Evolutionary conservation across 2,329 filamentous ascomycete species (phyloP).

Genomic region (Purpureocillium takamizusanense): DNA sequence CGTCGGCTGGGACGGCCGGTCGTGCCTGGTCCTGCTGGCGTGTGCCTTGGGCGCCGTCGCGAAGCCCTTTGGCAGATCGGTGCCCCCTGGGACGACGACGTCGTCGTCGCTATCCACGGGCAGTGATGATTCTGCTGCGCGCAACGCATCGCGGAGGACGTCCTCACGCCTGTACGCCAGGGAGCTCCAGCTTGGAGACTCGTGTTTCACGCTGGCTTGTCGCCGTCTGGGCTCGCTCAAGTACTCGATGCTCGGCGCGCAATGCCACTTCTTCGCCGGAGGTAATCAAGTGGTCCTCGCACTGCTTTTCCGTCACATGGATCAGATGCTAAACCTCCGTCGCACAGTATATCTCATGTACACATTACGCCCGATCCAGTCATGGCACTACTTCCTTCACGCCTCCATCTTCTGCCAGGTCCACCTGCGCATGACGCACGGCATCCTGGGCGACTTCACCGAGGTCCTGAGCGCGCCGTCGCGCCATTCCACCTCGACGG

Average conservation of each 20-base stretch:
- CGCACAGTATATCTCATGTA: conserved; percentile 28
- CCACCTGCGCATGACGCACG: conserved; percentile 17
- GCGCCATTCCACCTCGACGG: conserved; percentile 1
- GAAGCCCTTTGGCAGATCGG: conserved; percentile 10
- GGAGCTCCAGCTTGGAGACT: conserved; percentile 3
- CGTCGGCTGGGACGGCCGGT: conserved; percentile 14
- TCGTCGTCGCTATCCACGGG: not conserved
- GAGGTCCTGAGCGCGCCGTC: conserved; percentile 4
- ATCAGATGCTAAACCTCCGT: not conserved
- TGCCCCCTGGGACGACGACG: conserved; percentile 1
- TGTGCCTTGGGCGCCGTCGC: conserved; percentile 12
- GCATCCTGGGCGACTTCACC: conserved; percentile 6
- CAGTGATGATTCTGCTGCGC: not conserved
- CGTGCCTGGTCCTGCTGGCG: conserved; percentile 14
- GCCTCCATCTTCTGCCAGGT: conserved; percentile 22
- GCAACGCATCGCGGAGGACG: not conserved
- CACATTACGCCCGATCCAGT: conserved; percentile 21
- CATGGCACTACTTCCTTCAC: conserved; percentile 26
- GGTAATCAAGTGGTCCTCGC: too few species aligned
- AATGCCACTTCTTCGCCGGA: conserved; percentile 29
- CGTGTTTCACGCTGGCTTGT: conserved; percentile 15
- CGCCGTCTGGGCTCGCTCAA: conserved; percentile 15
- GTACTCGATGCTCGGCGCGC: conserved; percentile 19
- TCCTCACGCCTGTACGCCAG: not conserved
- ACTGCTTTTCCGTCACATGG: too few species aligned